phyloP scores from a whole-genome alignment of 140 eudicot genomes.

The Stevia rebaudiana region DNA sequence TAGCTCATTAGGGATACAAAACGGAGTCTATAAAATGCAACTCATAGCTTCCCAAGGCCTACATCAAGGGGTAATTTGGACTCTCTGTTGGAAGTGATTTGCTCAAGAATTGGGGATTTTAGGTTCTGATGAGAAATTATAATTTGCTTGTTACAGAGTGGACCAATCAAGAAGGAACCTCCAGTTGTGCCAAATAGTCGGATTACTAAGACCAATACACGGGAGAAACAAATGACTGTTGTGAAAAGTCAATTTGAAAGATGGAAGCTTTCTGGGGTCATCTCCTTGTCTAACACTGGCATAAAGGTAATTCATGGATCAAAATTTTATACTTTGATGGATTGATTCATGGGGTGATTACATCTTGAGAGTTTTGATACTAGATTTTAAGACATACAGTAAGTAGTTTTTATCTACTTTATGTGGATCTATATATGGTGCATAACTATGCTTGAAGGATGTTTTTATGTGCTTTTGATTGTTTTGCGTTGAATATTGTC shows the following conservation, averaged over 20 bases:
- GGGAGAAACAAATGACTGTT: conserved; percentile 29
- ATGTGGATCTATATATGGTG: too few relatives aligned
- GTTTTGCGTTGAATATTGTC: neutral
- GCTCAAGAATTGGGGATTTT: neutral
- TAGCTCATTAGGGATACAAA: conserved; percentile 33
- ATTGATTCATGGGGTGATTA: neutral
- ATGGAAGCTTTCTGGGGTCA: conserved; percentile 80
- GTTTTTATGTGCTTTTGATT: neutral
- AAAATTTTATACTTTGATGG: neutral
- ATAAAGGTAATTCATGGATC: conserved; percentile 40
- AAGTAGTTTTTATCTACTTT: too few relatives aligned
- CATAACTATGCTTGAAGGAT: neutral
- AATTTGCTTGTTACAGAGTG: conserved; percentile 44
- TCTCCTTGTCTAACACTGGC: conserved; percentile 49
- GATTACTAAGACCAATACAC: conserved; percentile 18
- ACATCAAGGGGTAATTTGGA: conserved; percentile 76
- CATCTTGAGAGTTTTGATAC: neutral
- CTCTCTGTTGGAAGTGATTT: neutral
- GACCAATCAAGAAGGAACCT: conserved; percentile 62
- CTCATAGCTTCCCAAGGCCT: conserved; percentile 90
- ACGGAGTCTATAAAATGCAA: conserved; percentile 63
- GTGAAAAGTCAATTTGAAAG: conserved; percentile 49
- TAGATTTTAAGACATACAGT: neutral
- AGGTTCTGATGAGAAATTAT: neutral
- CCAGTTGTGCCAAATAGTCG: conserved; percentile 19